Base-by-base conservation (phyloP, 768 basidiomycete species). In the Psilocybe subaeruginosa region DNA sequence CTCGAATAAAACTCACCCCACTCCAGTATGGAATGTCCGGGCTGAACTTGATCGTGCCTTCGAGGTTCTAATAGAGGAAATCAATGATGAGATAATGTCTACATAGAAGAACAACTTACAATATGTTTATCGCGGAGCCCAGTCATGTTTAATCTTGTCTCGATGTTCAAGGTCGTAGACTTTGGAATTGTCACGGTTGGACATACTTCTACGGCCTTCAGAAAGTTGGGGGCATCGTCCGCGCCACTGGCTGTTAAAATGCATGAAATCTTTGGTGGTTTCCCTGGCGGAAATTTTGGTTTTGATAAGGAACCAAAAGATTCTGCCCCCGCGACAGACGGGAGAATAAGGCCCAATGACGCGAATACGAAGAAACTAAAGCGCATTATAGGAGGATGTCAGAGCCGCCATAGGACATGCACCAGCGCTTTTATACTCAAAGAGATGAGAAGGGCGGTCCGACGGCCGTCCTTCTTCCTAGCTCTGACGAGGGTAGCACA, bases 21-120 rank as follows among this genome's bases (percentile, higher is more conserved):
- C 77, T 79, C 85, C 84, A 86, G 62, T 85, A 85, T 8, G 78
- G 71, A 56, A 86, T 78, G 59, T 85, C 73, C 1, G 79, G 77
- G 31, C 76, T 74, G 67, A 85, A 85, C 55, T 76, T 77, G 49
- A 87, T 68, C 6, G 81, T 85, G 31, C 85, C 85, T 69, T 79
- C 68, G 12, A 87, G 65, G 63, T 71, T 76, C 85, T 86, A 61
- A 6, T 30, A 58, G 60, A 12, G 39, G 37, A n/a, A 8, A 14
- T 43, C 8, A 31, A 31, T 29, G 31, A 51, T 12, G 31, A 54
- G 27, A 12, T 2, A 23, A 43, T 7, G 50, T 31, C 11, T 16
- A 27, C 30, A 35, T 17, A 27, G 3, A 16, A 8, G 16, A n/a
- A 29, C 31, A 30, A 64, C 78, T 30, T 56, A 85, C 83, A 59